A percentile compares a stretch with the other conserved stretches of the same genome.
phyloP scores from a whole-genome alignment of 768 basidiomycete species.

The Hygrophorus russula region DNA sequence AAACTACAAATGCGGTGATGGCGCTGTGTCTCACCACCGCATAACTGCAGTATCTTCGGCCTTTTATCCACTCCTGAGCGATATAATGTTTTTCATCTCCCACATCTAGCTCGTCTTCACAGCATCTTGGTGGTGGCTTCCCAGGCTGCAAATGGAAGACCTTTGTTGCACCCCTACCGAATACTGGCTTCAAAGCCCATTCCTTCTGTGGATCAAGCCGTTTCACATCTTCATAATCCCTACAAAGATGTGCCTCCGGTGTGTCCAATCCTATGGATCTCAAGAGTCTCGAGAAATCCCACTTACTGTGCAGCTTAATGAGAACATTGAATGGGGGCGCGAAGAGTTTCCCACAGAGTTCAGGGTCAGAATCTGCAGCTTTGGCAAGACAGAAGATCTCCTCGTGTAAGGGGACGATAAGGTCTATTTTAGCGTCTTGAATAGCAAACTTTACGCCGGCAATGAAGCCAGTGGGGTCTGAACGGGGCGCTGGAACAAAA shows the following conservation, averaged over 20 bases:
- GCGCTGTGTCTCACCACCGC: constrained; percentile 9
- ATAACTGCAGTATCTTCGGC: constrained; percentile 12
- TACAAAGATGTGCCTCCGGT: constrained; percentile 9
- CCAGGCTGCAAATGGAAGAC: constrained; percentile 11
- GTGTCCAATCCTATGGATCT: constrained; percentile 4
- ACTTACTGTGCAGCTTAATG: constrained; percentile 13
- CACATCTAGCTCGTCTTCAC: constrained; percentile 7
- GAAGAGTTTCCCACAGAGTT: constrained; percentile 9
- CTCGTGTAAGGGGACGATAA: constrained; percentile 14
- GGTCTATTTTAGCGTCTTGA: constrained; percentile 7
- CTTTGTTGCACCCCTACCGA: constrained; percentile 11
- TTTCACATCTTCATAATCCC: constrained; percentile 8
- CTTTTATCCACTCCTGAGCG: constrained; percentile 13
- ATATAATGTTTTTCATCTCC: constrained; percentile 11
- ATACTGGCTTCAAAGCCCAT: constrained; percentile 13
- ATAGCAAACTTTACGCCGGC: constrained; percentile 4
- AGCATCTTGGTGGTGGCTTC: constrained; percentile 5
- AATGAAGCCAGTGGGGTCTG: constrained; percentile 9
- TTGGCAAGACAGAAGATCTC: constrained; percentile 12
- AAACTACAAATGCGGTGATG: constrained; percentile 9
- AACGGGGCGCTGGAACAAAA: constrained; percentile 9
- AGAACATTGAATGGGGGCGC: constrained; percentile 11
- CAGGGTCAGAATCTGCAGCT: constrained; percentile 9
- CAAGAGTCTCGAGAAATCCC: constrained; percentile 12
- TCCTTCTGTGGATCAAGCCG: constrained; percentile 7